Evolutionary conservation across 176 grass and related monocot species (phyloP).

Genomic region (Raddia guianensis): DNA sequence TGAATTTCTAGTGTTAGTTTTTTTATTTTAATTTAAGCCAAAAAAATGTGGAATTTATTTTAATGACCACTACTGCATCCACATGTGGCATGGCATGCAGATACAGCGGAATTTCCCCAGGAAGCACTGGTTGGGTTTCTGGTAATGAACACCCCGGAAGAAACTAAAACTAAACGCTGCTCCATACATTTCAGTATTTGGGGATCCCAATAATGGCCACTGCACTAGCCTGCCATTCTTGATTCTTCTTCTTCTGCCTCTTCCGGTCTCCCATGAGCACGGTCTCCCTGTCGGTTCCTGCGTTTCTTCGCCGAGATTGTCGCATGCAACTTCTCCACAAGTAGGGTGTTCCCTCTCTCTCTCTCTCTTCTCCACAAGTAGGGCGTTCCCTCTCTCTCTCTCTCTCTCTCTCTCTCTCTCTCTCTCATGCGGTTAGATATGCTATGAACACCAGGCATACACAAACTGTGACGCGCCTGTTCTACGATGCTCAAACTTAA

Average conservation of each 20-base stretch:
- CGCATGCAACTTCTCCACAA: neutral
- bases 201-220: neutral
- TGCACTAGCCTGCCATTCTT: neutral
- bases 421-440: neutral
- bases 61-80: too few species aligned
- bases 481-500: too few species aligned
- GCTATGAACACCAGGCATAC: neutral
- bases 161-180: too few species aligned
- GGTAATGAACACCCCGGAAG: neutral
- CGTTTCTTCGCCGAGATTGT: neutral
- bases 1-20: too few species aligned
- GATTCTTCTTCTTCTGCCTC: neutral
- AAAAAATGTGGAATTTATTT: too few species aligned
- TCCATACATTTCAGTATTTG: neutral
- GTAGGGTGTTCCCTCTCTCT: too few species aligned
- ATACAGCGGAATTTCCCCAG: neutral
- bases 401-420: too few species aligned
- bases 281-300: neutral
- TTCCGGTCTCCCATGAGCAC: neutral
- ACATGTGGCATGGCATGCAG: too few species aligned
- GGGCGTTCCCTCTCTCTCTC: too few species aligned
- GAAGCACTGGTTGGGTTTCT: neutral
- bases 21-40: too few species aligned
- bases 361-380: too few species aligned
- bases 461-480: neutral